Conservation (phyloP, 2,329 filamentous ascomycete genomes). For the Cladosporium halotolerans region DNA sequence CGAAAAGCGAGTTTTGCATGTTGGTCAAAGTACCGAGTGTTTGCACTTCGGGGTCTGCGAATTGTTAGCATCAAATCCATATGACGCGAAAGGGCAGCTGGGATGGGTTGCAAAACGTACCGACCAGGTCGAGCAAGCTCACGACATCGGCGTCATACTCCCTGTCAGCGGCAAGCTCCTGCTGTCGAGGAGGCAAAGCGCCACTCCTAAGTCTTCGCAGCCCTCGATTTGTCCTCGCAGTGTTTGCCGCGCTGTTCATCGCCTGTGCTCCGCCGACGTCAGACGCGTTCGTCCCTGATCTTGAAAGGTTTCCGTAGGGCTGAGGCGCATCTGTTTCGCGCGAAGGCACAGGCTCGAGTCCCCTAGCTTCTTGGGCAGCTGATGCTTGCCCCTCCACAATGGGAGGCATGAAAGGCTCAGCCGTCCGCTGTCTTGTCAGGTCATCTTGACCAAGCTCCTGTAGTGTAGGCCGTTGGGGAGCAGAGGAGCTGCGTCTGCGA, state of each 20-base stretch:
- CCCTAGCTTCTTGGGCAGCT: slow-evolving; percentile 6
- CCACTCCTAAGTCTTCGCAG: slow-evolving; percentile 16
- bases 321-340: background rate
- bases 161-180: slow-evolving; percentile 11
- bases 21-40: slow-evolving; percentile 81
- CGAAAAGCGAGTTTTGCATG: slow-evolving; percentile 81
- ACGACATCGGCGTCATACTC: slow-evolving; percentile 60
- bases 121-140: slow-evolving; percentile 62
- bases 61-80: slow-evolving; percentile 20
- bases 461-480: slow-evolving; percentile 22
- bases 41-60: slow-evolving; percentile 72
- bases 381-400: slow-evolving; percentile 23
- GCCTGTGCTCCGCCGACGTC: slow-evolving; percentile 15
- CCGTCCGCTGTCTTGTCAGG: slow-evolving; percentile 21
- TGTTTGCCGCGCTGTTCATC: slow-evolving; percentile 24
- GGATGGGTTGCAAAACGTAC: slow-evolving; percentile 37
- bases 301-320: background rate
- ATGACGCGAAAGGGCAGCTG: background rate
- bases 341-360: slow-evolving; percentile 8
- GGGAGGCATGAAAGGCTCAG: slow-evolving; percentile 24
- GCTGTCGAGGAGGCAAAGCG: slow-evolving; percentile 3
- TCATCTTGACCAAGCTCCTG: slow-evolving; percentile 17
- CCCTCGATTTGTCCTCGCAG: slow-evolving; percentile 22
- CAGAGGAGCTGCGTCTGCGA: slow-evolving; percentile 28
- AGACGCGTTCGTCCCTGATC: background rate